Evolutionary conservation across 306 rosid species (phyloP), one percentile per base, ranked within the genome.

Genomic region (Abrus pulchellus): DNA sequence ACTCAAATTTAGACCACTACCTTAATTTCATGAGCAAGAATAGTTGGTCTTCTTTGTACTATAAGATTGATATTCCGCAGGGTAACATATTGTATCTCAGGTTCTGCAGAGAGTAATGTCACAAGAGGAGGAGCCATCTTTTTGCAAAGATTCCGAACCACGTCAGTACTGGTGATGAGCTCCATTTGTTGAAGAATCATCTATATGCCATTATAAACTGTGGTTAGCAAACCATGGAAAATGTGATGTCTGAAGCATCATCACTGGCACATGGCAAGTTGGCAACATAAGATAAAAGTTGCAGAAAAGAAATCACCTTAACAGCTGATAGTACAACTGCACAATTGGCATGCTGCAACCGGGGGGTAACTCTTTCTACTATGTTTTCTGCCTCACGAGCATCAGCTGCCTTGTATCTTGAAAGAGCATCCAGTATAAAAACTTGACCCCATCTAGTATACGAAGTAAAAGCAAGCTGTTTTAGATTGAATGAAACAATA

Each of bases 111-210:
- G 59, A 96, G 94, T 82, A 96, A 79, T 60, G 99, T 96, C 87
- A 96, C 99, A 32, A 96, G 99, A 69, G 99, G 99, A 84, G 99
- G 99, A 80, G 99, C 99, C 99, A 96, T 96, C 88, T 96, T 96
- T 91, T 96, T 96, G 88, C 99, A 96, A 80, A 96, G 99, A 90
- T 93, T 96, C 82, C 99, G 92, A 73, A 96, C 94, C 28, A 96
- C 94, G 76, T 96, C 99, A 68, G 99, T 89, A 84, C 99, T 93
- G 66, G 94, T 88, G 74, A 96, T 96, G 79, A 93, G 97, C 87
- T 96, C 99, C 99, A 96, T 93, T 92, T 93, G 99, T 86, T 93
- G 99, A 85, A 96, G 97, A 84, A 96, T 96, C 99, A 96, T 96
- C 99, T 96, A 80, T 82, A 88, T 68, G 61, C 68, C 20, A 78